Evolutionary conservation across 768 basidiomycete species (phyloP).

Genomic region (Clavaria fumosa): DNA sequence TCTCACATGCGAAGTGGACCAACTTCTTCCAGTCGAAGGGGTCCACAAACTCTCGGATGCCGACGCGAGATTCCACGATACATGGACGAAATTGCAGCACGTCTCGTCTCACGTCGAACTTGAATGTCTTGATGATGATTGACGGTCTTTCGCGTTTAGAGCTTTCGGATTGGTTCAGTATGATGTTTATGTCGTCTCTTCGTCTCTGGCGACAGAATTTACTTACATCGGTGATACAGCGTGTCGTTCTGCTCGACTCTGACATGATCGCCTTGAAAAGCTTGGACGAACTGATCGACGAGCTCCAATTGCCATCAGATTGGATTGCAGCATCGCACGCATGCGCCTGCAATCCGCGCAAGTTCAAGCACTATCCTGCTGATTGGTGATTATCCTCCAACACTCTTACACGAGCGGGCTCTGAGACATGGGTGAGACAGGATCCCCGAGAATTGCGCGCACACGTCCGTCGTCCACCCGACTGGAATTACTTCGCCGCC

Average conservation of each 20-base stretch:
- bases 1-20: constrained; percentile 38
- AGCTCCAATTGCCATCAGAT: constrained; percentile 41
- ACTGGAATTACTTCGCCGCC: constrained; percentile 25
- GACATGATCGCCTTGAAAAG: constrained; percentile 78
- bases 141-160: constrained; percentile 16
- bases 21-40: constrained; percentile 35
- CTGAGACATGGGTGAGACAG: no score
- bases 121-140: constrained; percentile 3
- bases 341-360: constrained; percentile 89
- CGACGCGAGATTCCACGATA: constrained; percentile 46
- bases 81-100: constrained; percentile 56
- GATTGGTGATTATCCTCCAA: constrained; percentile 73
- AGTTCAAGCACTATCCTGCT: constrained; percentile 67
- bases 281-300: constrained; percentile 64
- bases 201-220: constrained; percentile 4
- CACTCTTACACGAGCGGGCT: no score
- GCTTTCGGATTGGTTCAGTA: constrained; percentile 55
- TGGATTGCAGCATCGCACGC: constrained; percentile 82
- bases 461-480: constrained; percentile 39
- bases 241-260: constrained; percentile 68
- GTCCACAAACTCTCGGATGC: constrained; percentile 25
- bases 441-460: constrained; percentile 86
- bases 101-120: constrained; percentile 4
- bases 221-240: constrained; percentile 24
- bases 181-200: constrained; percentile 29